phyloP scores from a whole-genome alignment of 306 rosid species.

The Cicer bijugum region DNA sequence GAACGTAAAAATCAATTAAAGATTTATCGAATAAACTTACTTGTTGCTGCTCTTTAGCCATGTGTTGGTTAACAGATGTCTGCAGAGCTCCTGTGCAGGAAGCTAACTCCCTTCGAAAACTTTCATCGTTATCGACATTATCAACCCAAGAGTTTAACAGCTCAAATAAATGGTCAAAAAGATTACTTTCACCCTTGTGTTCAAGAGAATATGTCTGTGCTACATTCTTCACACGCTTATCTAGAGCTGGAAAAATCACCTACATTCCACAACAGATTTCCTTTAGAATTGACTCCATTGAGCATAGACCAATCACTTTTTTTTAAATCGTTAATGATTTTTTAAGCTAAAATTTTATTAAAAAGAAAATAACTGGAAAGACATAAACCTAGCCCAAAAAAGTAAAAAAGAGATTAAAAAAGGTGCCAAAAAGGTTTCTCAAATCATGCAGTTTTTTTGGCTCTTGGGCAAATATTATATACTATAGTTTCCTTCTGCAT shows the following conservation, averaged over 20 bases:
- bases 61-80: slow-evolving; percentile 93
- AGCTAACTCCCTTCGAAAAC: slow-evolving; percentile 86
- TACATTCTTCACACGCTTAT: slow-evolving; percentile 96
- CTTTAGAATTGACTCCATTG: slow-evolving; percentile 32
- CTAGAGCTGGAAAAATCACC: slow-evolving; percentile 98
- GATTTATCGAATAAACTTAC: slow-evolving; percentile 48
- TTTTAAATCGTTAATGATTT: too few relatives aligned
- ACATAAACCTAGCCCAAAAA: not conserved
- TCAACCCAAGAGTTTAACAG: slow-evolving; percentile 66
- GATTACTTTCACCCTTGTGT: slow-evolving; percentile 88
- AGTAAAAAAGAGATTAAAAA: not conserved
- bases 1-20: slow-evolving; percentile 38
- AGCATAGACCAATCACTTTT: not conserved
- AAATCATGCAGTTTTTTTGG: too few relatives aligned
- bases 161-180: slow-evolving; percentile 82
- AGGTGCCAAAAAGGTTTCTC: too few relatives aligned
- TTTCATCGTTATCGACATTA: slow-evolving; percentile 65
- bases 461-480: too few relatives aligned
- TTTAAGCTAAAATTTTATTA: too few relatives aligned
- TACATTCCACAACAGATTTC: slow-evolving; percentile 51
- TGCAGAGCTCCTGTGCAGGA: slow-evolving; percentile 93
- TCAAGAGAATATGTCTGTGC: slow-evolving; percentile 98
- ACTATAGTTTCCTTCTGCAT: too few relatives aligned
- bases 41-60: slow-evolving; percentile 99
- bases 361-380: slow-evolving; percentile 23